phyloP scores from a whole-genome alignment of 352 stramenopile genomes.

The Thraustotheca clavata region DNA sequence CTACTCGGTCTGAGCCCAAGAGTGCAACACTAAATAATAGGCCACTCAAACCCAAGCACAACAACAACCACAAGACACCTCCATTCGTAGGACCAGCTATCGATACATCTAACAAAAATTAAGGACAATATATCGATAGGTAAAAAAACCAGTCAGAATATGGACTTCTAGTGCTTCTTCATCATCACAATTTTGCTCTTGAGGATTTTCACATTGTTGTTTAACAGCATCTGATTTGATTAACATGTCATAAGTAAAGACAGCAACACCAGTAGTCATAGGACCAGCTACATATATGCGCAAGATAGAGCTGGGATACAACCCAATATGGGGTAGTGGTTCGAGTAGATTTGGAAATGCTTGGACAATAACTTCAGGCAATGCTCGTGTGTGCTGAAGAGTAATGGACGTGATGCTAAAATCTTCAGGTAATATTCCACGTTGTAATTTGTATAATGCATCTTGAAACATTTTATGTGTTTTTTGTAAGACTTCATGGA shows the following conservation, averaged over 20 bases:
- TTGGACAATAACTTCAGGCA: conserved; percentile 45
- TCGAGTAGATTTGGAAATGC: conserved; percentile 42
- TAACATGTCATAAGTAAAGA: conserved; percentile 51
- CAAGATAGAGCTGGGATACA: conserved; percentile 65
- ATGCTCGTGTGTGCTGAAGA: conserved; percentile 57
- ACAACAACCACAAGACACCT: not conserved
- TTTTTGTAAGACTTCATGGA: conserved; percentile 36
- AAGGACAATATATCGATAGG: not conserved
- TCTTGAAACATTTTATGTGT: conserved; percentile 64
- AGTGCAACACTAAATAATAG: not conserved
- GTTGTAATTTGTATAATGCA: conserved; percentile 56
- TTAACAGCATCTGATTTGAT: conserved; percentile 6
- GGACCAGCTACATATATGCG: conserved; percentile 61
- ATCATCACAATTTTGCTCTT: not conserved
- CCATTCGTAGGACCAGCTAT: not conserved
- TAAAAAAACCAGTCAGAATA: not conserved
- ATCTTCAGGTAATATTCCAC: conserved; percentile 50
- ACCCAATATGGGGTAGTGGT: conserved; percentile 38
- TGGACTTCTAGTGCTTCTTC: conserved; percentile 12
- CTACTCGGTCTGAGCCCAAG: not conserved
- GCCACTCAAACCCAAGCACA: not conserved
- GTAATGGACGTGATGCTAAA: conserved; percentile 66
- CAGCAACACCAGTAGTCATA: conserved; percentile 43
- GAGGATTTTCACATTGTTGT: conserved; percentile 15
- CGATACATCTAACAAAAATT: not conserved